Percentiles rank a stretch among this genome's conserved stretches.
These are phyloP conservation scores for Aphelidium insulamus DNA, from an alignment of 371 early-diverging fungal species.

Conservation along the genomic window DNA sequence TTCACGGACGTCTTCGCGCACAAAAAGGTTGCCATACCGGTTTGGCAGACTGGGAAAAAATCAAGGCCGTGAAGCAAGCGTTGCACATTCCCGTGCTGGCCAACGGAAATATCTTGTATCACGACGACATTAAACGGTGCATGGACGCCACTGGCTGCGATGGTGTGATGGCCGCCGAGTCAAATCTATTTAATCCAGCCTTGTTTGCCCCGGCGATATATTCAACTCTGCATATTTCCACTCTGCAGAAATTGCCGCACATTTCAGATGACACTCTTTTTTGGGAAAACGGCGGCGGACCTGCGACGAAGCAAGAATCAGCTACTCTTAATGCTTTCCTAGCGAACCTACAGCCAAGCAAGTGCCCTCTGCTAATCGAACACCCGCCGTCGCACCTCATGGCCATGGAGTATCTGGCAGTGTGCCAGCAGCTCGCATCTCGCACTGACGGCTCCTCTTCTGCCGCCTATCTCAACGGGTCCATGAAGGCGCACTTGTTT, in stretches of 20 bases:
- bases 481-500: slow-evolving; percentile 73
- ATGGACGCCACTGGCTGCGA: slow-evolving; percentile 74
- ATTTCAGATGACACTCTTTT: no score
- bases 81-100: slow-evolving; percentile 83
- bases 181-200: slow-evolving; percentile 78
- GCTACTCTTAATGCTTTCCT: no score
- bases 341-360: no score
- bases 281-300: no score
- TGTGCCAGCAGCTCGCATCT: slow-evolving; percentile 31
- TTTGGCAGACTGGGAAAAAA: slow-evolving; percentile 93
- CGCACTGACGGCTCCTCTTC: no score
- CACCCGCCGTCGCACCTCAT: slow-evolving; percentile 46
- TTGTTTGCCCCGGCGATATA: slow-evolving; percentile 47
- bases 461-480: no score
- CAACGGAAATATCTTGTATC: slow-evolving; percentile 90
- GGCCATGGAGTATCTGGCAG: slow-evolving; percentile 65
- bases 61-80: slow-evolving; percentile 69
- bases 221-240: no score
- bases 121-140: slow-evolving; percentile 69
- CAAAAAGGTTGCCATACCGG: slow-evolving; percentile 94
- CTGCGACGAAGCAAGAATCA: no score
- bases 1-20: slow-evolving; percentile 90
- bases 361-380: no score
- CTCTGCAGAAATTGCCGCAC: no score
- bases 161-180: slow-evolving; percentile 94